A percentile compares a stretch with the other conserved stretches of the same genome.
phyloP scores from a whole-genome alignment of 2,329 filamentous ascomycete species.

The Nigrospora oryzae region DNA sequence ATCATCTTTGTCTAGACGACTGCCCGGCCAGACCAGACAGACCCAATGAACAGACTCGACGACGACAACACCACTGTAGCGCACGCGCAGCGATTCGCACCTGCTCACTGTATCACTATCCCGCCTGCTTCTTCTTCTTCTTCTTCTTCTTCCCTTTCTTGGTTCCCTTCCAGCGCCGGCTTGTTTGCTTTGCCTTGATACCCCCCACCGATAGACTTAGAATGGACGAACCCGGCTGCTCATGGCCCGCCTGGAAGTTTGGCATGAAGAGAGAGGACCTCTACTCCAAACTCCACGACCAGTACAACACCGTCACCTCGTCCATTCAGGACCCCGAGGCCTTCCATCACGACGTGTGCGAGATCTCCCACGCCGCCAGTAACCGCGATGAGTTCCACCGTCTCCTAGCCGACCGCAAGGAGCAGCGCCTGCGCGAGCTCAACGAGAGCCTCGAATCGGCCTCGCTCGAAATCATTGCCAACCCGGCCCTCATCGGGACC shows the following conservation, averaged over 20 bases:
- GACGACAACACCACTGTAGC: neutral
- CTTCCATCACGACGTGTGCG: constrained; percentile 53
- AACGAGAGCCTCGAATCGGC: constrained; percentile 47
- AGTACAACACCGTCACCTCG: constrained; percentile 50
- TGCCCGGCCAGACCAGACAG: no score
- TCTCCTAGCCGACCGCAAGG: constrained; percentile 43
- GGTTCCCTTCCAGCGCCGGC: neutral
- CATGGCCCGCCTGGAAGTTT: constrained; percentile 56
- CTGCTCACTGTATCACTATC: neutral
- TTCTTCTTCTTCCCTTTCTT: neutral
- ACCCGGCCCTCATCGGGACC: constrained; percentile 48
- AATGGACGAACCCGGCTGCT: constrained; percentile 46
- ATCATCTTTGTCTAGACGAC: no score
- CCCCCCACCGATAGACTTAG: constrained; percentile 12
- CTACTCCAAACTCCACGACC: constrained; percentile 47
- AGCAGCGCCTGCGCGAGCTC: constrained; percentile 44
- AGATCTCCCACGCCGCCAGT: constrained; percentile 43
- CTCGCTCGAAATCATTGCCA: constrained; percentile 52
- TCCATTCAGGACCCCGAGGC: constrained; percentile 51
- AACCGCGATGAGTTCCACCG: constrained; percentile 45
- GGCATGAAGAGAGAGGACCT: constrained; percentile 52
- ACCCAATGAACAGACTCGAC: neutral
- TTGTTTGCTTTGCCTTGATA: neutral
- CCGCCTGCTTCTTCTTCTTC: neutral
- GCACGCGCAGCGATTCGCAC: neutral